Conservation (phyloP, 2,329 filamentous ascomycete genomes). For the Stagonosporopsis vannaccii region DNA sequence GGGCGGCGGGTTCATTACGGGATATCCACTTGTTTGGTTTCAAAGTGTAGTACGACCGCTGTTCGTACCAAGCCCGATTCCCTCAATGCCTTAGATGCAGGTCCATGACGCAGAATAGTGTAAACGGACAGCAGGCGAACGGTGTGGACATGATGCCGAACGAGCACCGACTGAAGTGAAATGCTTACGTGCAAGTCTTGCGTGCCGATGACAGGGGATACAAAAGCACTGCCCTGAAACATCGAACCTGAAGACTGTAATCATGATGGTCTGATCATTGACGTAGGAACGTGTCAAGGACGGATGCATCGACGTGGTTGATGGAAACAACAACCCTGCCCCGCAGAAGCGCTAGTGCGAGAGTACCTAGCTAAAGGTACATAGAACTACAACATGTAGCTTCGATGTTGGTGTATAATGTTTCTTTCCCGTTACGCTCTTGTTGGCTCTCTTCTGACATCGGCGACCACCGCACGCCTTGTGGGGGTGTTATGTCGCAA, state of each 20-base stretch:
- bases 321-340: conserved; percentile 1
- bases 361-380: conserved; percentile 13
- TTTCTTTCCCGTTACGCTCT: background rate
- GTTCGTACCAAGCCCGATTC: conserved; percentile 9
- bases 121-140: background rate
- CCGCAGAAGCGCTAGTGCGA: conserved; percentile 6
- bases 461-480: conserved; percentile 2
- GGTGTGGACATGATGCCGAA: background rate
- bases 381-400: too few species aligned
- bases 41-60: conserved; percentile 7
- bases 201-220: background rate
- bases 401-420: too few species aligned
- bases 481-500: conserved; percentile 7
- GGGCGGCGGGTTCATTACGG: conserved; percentile 8
- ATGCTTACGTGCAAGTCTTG: background rate
- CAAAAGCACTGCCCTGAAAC: background rate
- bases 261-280: background rate
- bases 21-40: conserved; percentile 9
- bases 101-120: background rate
- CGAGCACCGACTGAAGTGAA: background rate
- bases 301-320: background rate
- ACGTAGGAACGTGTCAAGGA: background rate
- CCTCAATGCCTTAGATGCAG: conserved; percentile 18
- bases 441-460: too few species aligned
- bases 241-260: background rate